Conservation (phyloP, 306 rosid genomes). For the Vicia faba region DNA sequence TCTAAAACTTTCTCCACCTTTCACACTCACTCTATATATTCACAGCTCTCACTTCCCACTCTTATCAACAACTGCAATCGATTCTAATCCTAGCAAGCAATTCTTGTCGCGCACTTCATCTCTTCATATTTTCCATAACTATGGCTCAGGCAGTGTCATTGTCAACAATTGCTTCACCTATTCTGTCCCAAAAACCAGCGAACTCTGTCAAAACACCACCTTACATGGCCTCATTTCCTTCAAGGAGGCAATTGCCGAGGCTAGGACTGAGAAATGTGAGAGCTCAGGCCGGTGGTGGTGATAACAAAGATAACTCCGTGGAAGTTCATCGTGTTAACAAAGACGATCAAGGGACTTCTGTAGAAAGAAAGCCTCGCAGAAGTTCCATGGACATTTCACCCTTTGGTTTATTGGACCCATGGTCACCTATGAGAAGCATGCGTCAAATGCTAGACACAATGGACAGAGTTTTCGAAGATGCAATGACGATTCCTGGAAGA, state of each 20-base stretch:
- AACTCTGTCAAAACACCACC: slow-evolving; percentile 35
- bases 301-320: slow-evolving; percentile 54
- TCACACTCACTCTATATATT: slow-evolving; percentile 53
- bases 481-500: slow-evolving; percentile 51
- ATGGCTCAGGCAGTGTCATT: slow-evolving; percentile 66
- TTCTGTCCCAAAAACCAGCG: slow-evolving; percentile 43
- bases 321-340: slow-evolving; percentile 56
- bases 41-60: neutral
- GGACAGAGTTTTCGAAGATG: slow-evolving; percentile 65
- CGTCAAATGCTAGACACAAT: slow-evolving; percentile 73
- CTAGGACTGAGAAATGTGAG: slow-evolving; percentile 33
- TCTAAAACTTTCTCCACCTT: slow-evolving; percentile 58
- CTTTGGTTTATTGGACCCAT: slow-evolving; percentile 73
- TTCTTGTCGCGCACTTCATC: neutral
- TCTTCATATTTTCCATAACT: neutral
- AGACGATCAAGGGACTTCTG: slow-evolving; percentile 42
- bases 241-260: slow-evolving; percentile 19
- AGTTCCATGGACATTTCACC: slow-evolving; percentile 58
- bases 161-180: slow-evolving; percentile 41
- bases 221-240: slow-evolving; percentile 43
- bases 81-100: neutral
- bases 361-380: slow-evolving; percentile 55
- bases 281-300: slow-evolving; percentile 52
- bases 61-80: neutral
- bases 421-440: slow-evolving; percentile 82